These are phyloP conservation scores for Termitomyces sp. DNA, from an alignment of 768 basidiomycete species.

Conservation along the genomic window DNA sequence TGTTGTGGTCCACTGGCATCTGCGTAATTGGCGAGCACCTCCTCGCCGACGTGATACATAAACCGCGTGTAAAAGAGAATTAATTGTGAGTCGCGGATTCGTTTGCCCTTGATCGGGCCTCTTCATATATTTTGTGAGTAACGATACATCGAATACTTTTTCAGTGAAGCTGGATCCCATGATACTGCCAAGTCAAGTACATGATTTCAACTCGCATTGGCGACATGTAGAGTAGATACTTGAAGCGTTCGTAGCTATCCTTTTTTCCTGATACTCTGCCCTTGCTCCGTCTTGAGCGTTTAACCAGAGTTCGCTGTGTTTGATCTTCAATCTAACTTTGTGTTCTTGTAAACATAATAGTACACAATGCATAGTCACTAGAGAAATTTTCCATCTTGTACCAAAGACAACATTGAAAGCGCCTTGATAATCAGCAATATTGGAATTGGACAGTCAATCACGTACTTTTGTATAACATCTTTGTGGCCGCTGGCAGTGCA, in stretches of 20 bases:
- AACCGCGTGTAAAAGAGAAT: not conserved
- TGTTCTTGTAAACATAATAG: not conserved
- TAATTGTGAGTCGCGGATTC: not conserved
- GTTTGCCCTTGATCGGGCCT: too few species aligned
- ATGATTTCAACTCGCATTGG: not conserved
- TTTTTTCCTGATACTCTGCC: not conserved
- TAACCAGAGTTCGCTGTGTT: not conserved
- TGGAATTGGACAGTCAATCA: too few species aligned
- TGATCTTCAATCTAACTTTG: too few species aligned
- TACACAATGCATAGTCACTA: too few species aligned
- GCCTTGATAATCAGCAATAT: conserved; percentile 5
- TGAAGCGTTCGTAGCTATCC: too few species aligned
- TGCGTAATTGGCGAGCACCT: conserved; percentile 71
- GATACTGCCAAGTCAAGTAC: not conserved
- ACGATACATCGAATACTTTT: not conserved
- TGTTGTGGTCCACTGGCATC: conserved; percentile 78
- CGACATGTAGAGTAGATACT: too few species aligned
- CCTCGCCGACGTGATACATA: conserved; percentile 43
- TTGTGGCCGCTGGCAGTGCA: too few species aligned
- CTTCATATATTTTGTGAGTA: not conserved
- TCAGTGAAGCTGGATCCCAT: not conserved
- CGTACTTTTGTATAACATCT: too few species aligned
- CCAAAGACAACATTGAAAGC: conserved; percentile 1
- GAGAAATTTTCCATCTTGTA: not conserved
- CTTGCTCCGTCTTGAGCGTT: not conserved